Evolutionary conservation across 257 asterid species (phyloP).

Genomic region (Anisodus acutangulus): DNA sequence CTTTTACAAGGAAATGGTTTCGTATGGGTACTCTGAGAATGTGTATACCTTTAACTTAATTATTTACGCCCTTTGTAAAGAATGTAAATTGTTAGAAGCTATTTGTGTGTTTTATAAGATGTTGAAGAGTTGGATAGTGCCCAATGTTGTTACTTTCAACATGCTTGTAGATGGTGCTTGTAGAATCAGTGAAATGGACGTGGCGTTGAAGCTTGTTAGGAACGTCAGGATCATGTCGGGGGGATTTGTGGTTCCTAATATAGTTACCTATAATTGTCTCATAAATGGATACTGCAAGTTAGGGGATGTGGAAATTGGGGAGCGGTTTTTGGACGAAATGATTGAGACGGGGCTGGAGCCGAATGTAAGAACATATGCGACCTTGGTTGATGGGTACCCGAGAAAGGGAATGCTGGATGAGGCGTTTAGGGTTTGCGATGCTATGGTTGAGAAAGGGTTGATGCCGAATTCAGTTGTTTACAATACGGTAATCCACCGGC

Average conservation of each 20-base stretch:
- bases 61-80: slow-evolving; percentile 69
- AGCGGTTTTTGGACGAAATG: slow-evolving; percentile 59
- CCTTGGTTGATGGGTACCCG: slow-evolving; percentile 72
- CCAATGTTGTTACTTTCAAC: slow-evolving; percentile 67
- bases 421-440: slow-evolving; percentile 63
- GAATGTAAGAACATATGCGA: slow-evolving; percentile 73
- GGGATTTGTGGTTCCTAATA: slow-evolving; percentile 54
- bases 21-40: slow-evolving; percentile 64
- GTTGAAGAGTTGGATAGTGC: slow-evolving; percentile 66
- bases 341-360: slow-evolving; percentile 55
- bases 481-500: slow-evolving; percentile 63
- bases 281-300: slow-evolving; percentile 76
- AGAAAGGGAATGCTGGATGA: slow-evolving; percentile 61
- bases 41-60: slow-evolving; percentile 69
- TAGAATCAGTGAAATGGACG: slow-evolving; percentile 47
- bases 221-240: slow-evolving; percentile 56
- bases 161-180: slow-evolving; percentile 83
- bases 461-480: slow-evolving; percentile 65
- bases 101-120: slow-evolving; percentile 65
- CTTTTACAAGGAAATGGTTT: slow-evolving; percentile 63
- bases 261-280: slow-evolving; percentile 63
- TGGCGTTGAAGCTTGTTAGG: slow-evolving; percentile 60
- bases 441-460: slow-evolving; percentile 62
- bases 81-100: slow-evolving; percentile 59
- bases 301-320: slow-evolving; percentile 55